Evolutionary conservation across 805 yeast species (phyloP).

Genomic region (Kuraishia piskuri): DNA sequence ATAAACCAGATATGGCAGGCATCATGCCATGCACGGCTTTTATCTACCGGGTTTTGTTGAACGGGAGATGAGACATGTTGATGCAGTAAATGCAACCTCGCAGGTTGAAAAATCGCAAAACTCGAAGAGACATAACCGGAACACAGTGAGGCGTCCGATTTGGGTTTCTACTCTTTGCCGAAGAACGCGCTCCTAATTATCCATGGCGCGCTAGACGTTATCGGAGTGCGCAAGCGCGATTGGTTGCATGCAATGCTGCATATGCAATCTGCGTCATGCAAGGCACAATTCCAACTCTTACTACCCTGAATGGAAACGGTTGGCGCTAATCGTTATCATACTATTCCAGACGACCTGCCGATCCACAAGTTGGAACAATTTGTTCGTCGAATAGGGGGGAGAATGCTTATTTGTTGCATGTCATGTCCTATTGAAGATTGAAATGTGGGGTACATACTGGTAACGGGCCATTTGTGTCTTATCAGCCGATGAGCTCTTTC

Average conservation of each 20-base stretch:
- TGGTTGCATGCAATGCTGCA: not conserved
- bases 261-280: not conserved
- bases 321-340: not conserved
- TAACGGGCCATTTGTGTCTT: not conserved
- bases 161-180: too few relatives aligned
- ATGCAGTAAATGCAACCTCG: too few relatives aligned
- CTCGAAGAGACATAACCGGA: too few relatives aligned
- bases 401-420: not conserved
- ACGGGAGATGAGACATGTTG: too few relatives aligned
- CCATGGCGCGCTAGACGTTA: not conserved
- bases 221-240: not conserved
- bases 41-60: too few relatives aligned
- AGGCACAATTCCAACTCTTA: not conserved
- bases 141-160: too few relatives aligned
- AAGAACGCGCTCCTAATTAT: too few relatives aligned
- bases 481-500: not conserved
- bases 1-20: not conserved
- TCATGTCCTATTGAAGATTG: not conserved
- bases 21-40: not conserved
- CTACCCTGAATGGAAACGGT: not conserved
- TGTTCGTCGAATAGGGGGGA: too few relatives aligned
- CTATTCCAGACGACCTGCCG: too few relatives aligned
- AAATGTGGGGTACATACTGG: not conserved
- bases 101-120: too few relatives aligned
- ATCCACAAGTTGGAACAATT: too few relatives aligned